Evolutionary conservation across 2,329 filamentous ascomycete species (phyloP), one percentile per base, ranked within the genome.

Genomic region (Neofusicoccum laricinum): DNA sequence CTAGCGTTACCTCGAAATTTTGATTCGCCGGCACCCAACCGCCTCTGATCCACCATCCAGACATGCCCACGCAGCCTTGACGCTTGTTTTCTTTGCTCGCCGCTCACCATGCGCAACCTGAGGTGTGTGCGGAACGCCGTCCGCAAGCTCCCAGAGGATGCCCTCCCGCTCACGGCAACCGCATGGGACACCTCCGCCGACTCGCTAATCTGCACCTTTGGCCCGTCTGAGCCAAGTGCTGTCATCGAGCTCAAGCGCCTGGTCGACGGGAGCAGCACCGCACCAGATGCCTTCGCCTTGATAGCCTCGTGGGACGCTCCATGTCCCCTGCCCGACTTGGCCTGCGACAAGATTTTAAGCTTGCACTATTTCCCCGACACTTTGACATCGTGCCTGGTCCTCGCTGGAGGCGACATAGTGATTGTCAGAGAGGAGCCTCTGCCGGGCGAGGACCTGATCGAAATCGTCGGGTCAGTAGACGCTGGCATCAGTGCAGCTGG

Each of bases 401-500:
- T 99, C 30, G 90, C 92, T 70, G 93, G 93, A 55, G 95, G 95
- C 66, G 94, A 99, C 78, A 94, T 99, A 67, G 81, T 97, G 66
- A 84, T 93, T 59, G 90, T 97, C 32, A 86, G 90, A 68, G 92
- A 97, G 73, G 85, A 89, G 45, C 83, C 87, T 48, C 74, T 83
- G 36, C 80, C 82, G 5, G 87, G 85, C 66, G 87, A 91, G 75
- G 90, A 93, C 41, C 88, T 91, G 70, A 93, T 99, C 70, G 95
- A 98, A 77, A 98, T 99, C 70, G 88, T 98, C 68, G 95, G 95
- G 49, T 96, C 93, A 38, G 91, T 99, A 41, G 93, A 97, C 78
- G 90, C 90, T 65, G 95, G 94, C 25, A 97, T 99, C 70, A 86
- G 88, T 25, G 92, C 93, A 15, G 94, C 93, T 15, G 86, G 87